phyloP scores from a whole-genome alignment of 208 protist species.

The Spongospora subterranea region DNA sequence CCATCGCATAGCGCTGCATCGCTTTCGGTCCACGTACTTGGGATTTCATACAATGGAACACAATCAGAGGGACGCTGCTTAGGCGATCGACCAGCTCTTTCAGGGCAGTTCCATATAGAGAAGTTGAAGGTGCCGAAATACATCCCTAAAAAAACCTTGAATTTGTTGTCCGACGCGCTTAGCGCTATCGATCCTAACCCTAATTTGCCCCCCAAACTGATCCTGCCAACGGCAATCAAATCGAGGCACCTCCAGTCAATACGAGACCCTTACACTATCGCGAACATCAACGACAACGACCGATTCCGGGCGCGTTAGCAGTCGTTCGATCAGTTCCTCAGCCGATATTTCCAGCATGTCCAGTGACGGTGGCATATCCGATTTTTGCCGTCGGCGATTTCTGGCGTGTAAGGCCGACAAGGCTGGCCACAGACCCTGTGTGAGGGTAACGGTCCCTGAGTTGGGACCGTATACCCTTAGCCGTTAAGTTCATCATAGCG shows the following conservation, averaged over 20 bases:
- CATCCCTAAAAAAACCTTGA: background rate
- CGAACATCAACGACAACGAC: slow-evolving; percentile 48
- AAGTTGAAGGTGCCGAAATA: slow-evolving; percentile 10
- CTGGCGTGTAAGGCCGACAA: too few relatives aligned
- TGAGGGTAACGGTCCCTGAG: too few relatives aligned
- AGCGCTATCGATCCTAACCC: background rate
- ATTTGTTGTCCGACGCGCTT: background rate
- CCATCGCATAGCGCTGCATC: background rate
- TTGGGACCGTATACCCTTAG: too few relatives aligned
- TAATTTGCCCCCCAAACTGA: background rate
- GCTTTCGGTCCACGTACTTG: background rate
- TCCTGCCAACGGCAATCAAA: background rate
- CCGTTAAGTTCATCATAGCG: too few relatives aligned
- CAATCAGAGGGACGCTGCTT: background rate
- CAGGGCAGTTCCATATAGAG: background rate
- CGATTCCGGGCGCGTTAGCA: background rate
- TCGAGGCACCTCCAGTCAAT: background rate
- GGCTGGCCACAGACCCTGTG: too few relatives aligned
- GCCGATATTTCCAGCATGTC: background rate
- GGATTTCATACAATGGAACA: slow-evolving; percentile 52
- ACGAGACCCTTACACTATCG: background rate
- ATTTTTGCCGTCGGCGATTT: too few relatives aligned
- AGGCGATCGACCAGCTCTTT: background rate
- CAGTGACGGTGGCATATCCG: too few relatives aligned
- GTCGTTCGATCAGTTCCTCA: slow-evolving; percentile 1